These are phyloP conservation scores for Aspergillus bertholletiae DNA, from an alignment of 495 filamentous ascomycete genomes.

Conservation along the genomic window DNA sequence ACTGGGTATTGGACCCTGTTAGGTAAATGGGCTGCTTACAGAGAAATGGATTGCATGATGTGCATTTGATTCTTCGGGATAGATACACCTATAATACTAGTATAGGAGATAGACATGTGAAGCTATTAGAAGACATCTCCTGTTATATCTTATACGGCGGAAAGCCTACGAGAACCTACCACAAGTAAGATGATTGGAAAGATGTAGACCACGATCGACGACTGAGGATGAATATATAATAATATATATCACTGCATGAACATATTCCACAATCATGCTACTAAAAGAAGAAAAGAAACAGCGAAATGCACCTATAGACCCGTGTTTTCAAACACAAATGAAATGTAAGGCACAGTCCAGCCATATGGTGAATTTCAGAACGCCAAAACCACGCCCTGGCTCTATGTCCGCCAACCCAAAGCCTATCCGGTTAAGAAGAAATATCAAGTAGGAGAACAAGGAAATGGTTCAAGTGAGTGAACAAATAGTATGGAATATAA, in stretches of 20 bases:
- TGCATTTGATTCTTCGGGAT: too few relatives aligned
- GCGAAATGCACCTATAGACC: slow-evolving; percentile 4
- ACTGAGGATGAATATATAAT: not conserved
- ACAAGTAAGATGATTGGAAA: not conserved
- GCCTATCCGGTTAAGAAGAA: slow-evolving; percentile 5
- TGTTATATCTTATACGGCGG: too few relatives aligned
- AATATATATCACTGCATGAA: slow-evolving; percentile 18
- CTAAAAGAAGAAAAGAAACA: not conserved
- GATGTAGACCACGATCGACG: not conserved
- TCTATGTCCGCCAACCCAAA: slow-evolving; percentile 14
- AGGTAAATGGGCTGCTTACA: too few relatives aligned
- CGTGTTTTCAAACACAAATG: slow-evolving; percentile 1
- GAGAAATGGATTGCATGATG: too few relatives aligned
- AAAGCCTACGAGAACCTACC: too few relatives aligned
- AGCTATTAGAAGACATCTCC: too few relatives aligned
- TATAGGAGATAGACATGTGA: too few relatives aligned
- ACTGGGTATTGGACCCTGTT: too few relatives aligned
- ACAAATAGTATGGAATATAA: not conserved
- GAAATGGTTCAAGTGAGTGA: not conserved
- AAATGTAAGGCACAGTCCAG: slow-evolving; percentile 2
- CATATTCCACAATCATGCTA: slow-evolving; percentile 11
- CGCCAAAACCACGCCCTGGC: slow-evolving; percentile 14
- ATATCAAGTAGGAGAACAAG: slow-evolving; percentile 1
- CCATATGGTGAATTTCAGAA: slow-evolving; percentile 6
- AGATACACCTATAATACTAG: too few relatives aligned